Evolutionary conservation across 257 asterid genomes (phyloP).

Genomic region (Anisodus tanguticus): DNA sequence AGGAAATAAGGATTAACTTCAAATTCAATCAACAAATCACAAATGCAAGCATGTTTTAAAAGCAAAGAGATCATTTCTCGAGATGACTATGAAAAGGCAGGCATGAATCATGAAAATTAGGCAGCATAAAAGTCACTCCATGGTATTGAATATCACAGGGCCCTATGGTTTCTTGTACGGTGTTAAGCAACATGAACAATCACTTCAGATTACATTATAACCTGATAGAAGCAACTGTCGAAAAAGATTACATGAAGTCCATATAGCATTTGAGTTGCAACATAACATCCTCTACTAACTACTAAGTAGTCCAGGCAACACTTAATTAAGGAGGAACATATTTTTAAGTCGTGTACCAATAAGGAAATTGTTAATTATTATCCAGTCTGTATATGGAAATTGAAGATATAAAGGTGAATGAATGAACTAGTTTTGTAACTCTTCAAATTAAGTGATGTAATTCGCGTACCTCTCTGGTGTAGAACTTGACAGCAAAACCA

Average conservation of each 20-base stretch:
- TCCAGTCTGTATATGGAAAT: conserved; percentile 18
- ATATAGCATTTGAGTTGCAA: background rate
- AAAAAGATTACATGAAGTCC: background rate
- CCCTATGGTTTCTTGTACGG: background rate
- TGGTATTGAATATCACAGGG: background rate
- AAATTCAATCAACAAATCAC: background rate
- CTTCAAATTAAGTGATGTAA: background rate
- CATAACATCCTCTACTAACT: background rate
- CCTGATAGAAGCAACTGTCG: background rate
- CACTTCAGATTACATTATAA: background rate
- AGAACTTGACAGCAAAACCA: conserved; percentile 52
- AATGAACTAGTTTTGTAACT: background rate
- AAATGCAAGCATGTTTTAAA: background rate
- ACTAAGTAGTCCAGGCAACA: conserved; percentile 12
- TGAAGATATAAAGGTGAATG: background rate
- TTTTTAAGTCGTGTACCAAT: background rate
- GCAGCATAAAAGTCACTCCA: background rate
- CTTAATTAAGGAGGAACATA: background rate
- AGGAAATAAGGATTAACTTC: background rate
- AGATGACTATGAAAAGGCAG: background rate
- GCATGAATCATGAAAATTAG: background rate
- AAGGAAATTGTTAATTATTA: background rate
- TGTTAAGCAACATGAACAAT: background rate
- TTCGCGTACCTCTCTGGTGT: conserved; percentile 48
- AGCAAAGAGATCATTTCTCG: background rate